Percentiles rank a stretch among this genome's conserved stretches.
Conservation (phyloP, 495 filamentous ascomycete genomes). For the Aspergillus biplanus region DNA sequence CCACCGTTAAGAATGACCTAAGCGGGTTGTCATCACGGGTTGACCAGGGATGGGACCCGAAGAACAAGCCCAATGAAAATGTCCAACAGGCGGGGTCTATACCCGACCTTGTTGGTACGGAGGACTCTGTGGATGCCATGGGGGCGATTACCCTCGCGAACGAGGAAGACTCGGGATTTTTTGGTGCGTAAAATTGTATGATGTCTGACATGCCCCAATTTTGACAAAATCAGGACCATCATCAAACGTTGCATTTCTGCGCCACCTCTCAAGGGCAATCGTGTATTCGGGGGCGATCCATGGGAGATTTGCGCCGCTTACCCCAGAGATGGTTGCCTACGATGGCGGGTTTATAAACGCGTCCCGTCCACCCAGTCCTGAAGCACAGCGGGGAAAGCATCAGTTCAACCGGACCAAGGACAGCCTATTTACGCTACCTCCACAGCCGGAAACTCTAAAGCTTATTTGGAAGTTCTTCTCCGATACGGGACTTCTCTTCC, state of each 20-base stretch:
- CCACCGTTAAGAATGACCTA: constrained; percentile 29
- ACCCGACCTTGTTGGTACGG: constrained; percentile 28
- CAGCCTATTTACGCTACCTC: constrained; percentile 30
- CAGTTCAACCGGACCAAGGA: background rate
- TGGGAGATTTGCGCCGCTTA: background rate
- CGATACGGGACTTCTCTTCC: constrained; percentile 46
- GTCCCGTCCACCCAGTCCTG: constrained; percentile 28
- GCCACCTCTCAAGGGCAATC: constrained; percentile 38
- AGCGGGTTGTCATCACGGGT: constrained; percentile 29
- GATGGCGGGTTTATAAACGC: constrained; percentile 32
- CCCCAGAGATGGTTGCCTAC: background rate
- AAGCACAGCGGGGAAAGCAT: background rate
- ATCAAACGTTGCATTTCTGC: constrained; percentile 53
- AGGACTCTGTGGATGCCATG: constrained; percentile 49
- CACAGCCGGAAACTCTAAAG: constrained; percentile 22
- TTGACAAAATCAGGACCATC: constrained; percentile 39
- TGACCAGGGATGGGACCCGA: constrained; percentile 4
- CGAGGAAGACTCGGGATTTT: constrained; percentile 52
- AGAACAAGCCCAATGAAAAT: background rate
- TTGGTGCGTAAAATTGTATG: constrained; percentile 33
- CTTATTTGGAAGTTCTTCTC: constrained; percentile 42
- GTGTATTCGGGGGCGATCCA: constrained; percentile 8
- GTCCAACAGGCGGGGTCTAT: background rate
- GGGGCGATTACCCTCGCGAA: constrained; percentile 43
- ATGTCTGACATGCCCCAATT: too few species aligned